phyloP scores from a whole-genome alignment of 495 filamentous ascomycete species.

The Penicillium maclennaniae region DNA sequence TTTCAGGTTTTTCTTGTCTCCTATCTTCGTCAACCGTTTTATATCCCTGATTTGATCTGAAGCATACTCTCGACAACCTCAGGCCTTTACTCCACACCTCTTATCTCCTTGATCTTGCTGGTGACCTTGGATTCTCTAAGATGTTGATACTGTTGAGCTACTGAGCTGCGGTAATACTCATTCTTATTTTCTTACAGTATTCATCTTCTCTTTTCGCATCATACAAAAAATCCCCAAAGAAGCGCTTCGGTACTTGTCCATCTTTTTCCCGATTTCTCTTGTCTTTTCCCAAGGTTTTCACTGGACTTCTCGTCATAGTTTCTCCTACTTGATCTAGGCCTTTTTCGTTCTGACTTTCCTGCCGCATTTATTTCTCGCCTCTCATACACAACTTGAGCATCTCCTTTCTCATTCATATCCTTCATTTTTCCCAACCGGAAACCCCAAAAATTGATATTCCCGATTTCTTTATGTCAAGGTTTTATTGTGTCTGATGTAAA shows the following conservation, averaged over 20 bases:
- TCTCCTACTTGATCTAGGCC: neutral
- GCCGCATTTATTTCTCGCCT: neutral
- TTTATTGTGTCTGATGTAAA: neutral
- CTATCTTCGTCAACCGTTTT: constrained; percentile 20
- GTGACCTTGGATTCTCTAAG: constrained; percentile 3
- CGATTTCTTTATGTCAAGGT: constrained; percentile 4
- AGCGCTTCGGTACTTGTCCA: neutral
- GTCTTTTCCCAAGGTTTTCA: constrained; percentile 1
- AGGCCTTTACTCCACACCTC: neutral
- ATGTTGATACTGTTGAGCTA: constrained; percentile 10
- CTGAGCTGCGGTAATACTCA: constrained; percentile 9
- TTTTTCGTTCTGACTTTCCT: constrained; percentile 5
- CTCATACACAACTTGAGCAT: constrained; percentile 1
- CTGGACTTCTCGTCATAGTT: constrained; percentile 6
- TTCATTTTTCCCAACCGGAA: neutral
- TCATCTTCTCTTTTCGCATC: constrained; percentile 11
- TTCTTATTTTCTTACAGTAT: neutral
- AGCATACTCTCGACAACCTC: constrained; percentile 26
- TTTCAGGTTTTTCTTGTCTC: constrained; percentile 8
- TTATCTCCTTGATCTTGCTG: constrained; percentile 16
- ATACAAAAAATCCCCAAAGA: neutral
- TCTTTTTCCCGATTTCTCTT: neutral
- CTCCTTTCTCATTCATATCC: neutral
- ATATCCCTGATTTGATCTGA: constrained; percentile 33
- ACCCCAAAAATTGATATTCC: constrained; percentile 22